phyloP scores from a whole-genome alignment of 2,329 filamentous ascomycete species.

The Ceratocystis destructans region DNA sequence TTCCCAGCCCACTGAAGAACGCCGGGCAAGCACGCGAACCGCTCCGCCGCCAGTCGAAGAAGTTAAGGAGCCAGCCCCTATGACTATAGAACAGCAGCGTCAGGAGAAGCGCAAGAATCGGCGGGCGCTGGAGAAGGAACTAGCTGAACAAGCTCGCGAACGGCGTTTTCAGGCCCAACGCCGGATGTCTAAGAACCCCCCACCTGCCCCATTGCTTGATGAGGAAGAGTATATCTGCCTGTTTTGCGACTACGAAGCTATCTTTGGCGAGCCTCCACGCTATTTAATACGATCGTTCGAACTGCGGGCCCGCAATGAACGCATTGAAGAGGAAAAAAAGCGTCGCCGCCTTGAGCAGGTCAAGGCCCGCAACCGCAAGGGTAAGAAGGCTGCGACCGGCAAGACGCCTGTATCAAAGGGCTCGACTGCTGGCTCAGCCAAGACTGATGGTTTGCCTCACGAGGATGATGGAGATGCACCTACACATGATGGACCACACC shows the following conservation, averaged over 20 bases:
- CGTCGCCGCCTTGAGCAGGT: conserved; percentile 77
- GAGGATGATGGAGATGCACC: background rate
- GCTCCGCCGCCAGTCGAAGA: background rate
- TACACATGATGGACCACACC: background rate
- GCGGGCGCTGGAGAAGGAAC: conserved; percentile 54
- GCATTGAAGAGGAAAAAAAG: conserved; percentile 75
- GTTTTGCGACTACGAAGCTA: conserved; percentile 94
- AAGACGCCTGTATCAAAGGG: conserved; percentile 43
- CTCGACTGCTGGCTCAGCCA: conserved; percentile 20
- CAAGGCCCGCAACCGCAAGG: conserved; percentile 83
- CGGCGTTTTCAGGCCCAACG: conserved; percentile 66
- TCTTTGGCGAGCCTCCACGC: conserved; percentile 76
- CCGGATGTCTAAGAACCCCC: conserved; percentile 55
- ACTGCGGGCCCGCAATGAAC: conserved; percentile 76
- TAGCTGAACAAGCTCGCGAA: conserved; percentile 59
- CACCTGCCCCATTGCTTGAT: conserved; percentile 34
- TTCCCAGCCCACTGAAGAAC: conserved; percentile 10
- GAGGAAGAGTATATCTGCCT: conserved; percentile 92
- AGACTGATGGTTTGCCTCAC: background rate
- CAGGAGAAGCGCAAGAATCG: conserved; percentile 42
- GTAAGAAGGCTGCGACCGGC: conserved; percentile 53
- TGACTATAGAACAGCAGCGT: conserved; percentile 19
- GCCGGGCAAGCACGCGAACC: background rate
- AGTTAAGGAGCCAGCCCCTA: conserved; percentile 2
- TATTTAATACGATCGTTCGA: conserved; percentile 86